phyloP scores from a whole-genome alignment of 1,139 yeast species.

The Geotrichum fermentans region DNA sequence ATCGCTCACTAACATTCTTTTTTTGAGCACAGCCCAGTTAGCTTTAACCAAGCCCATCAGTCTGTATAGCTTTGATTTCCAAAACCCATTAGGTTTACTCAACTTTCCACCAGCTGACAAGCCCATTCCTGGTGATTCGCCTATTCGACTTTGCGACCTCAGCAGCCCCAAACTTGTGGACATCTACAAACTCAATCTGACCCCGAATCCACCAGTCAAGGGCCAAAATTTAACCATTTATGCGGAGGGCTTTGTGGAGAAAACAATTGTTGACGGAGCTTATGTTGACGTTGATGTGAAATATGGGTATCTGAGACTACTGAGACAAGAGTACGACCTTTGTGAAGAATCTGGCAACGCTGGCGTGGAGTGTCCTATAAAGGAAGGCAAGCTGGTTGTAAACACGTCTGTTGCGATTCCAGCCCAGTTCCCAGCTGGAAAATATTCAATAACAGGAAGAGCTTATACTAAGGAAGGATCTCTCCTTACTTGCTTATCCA shows the following conservation, averaged over 20 bases:
- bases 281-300: conserved; percentile 90
- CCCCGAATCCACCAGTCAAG: conserved; percentile 84
- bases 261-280: conserved; percentile 70
- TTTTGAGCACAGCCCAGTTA: no score
- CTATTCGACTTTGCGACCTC: conserved; percentile 70
- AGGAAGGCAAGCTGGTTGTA: conserved; percentile 61
- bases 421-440: conserved; percentile 92
- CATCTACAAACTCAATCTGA: conserved; percentile 54
- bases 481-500: conserved; percentile 78
- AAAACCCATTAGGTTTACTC: background rate
- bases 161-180: conserved; percentile 56
- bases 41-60: no score
- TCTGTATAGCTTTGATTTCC: no score
- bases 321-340: conserved; percentile 81
- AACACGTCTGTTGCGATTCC: conserved; percentile 78
- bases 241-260: conserved; percentile 61
- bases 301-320: conserved; percentile 80
- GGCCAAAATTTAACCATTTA: conserved; percentile 73
- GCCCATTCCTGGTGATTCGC: conserved; percentile 80
- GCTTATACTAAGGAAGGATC: conserved; percentile 82
- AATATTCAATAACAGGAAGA: conserved; percentile 75
- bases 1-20: background rate
- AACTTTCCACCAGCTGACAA: conserved; percentile 18
- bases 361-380: conserved; percentile 70
- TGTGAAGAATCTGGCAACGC: conserved; percentile 75